Percentiles rank a stretch among this genome's conserved stretches.
phyloP scores from a whole-genome alignment of 192 early-diverging fungal species.

The Funneliformis mosseae region DNA sequence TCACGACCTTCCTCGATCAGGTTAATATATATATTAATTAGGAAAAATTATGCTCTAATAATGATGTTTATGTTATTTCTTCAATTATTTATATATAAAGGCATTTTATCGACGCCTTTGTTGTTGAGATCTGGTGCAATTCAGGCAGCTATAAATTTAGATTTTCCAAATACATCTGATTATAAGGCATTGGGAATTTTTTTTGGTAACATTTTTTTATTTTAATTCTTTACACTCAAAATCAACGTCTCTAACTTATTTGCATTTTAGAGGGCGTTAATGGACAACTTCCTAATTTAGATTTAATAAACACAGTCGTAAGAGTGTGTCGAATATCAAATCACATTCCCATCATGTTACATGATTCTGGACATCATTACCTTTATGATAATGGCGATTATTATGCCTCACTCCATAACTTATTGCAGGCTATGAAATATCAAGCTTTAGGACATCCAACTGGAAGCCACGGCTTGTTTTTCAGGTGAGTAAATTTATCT shows the following conservation, averaged over 20 bases:
- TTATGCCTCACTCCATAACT: constrained; percentile 46
- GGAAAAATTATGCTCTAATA: no score
- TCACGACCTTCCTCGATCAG: constrained; percentile 64
- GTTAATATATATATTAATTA: constrained; percentile 13
- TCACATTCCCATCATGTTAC: constrained; percentile 60
- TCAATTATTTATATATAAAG: not conserved
- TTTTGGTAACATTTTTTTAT: constrained; percentile 54
- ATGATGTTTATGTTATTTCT: no score
- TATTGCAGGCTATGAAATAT: constrained; percentile 61
- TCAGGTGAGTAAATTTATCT: constrained; percentile 47
- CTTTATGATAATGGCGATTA: constrained; percentile 45
- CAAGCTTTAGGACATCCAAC: constrained; percentile 71
- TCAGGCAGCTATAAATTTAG: constrained; percentile 84
- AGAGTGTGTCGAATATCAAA: constrained; percentile 54
- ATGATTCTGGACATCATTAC: constrained; percentile 46
- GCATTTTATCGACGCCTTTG: constrained; percentile 26
- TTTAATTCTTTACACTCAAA: not conserved
- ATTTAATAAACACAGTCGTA: constrained; percentile 80
- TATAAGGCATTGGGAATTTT: constrained; percentile 71
- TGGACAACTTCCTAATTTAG: constrained; percentile 91
- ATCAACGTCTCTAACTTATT: not conserved
- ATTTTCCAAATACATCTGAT: constrained; percentile 71
- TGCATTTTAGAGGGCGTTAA: constrained; percentile 71
- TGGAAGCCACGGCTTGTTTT: constrained; percentile 69
- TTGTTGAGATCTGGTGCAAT: constrained; percentile 72